phyloP scores from a whole-genome alignment of 179 eudicot genomes.

The Beta lomatogona region DNA sequence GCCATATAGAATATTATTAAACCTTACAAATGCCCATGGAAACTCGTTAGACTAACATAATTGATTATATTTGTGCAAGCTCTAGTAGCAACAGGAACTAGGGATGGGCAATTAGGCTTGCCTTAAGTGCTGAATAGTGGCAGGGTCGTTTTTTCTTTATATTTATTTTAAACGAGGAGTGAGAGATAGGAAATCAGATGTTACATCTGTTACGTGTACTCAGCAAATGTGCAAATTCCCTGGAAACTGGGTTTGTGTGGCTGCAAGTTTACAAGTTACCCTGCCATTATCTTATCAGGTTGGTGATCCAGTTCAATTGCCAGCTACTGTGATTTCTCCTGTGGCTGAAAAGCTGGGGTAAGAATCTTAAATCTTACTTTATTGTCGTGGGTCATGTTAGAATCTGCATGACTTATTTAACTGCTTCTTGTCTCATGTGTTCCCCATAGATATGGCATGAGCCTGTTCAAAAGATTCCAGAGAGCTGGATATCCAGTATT shows the following conservation, averaged over 20 bases:
- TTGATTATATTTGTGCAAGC: too few relatives aligned
- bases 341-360: slow-evolving; percentile 79
- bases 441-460: slow-evolving; percentile 70
- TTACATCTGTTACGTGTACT: not conserved
- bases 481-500: slow-evolving; percentile 86
- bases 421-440: slow-evolving; percentile 1
- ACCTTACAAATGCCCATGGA: too few relatives aligned
- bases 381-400: slow-evolving; percentile 2
- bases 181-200: not conserved
- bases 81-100: too few relatives aligned
- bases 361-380: slow-evolving; percentile 14
- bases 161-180: not conserved
- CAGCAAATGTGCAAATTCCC: not conserved
- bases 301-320: slow-evolving; percentile 98
- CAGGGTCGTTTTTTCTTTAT: too few relatives aligned
- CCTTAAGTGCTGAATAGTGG: too few relatives aligned
- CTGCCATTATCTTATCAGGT: slow-evolving; percentile 45
- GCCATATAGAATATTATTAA: too few relatives aligned
- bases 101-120: too few relatives aligned
- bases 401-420: not conserved
- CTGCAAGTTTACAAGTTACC: slow-evolving; percentile 6
- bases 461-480: slow-evolving; percentile 96
- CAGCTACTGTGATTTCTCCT: slow-evolving; percentile 94
- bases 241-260: not conserved
- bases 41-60: too few relatives aligned